phyloP scores from a whole-genome alignment of 2,329 filamentous ascomycete genomes.

The Fusarium coicis region DNA sequence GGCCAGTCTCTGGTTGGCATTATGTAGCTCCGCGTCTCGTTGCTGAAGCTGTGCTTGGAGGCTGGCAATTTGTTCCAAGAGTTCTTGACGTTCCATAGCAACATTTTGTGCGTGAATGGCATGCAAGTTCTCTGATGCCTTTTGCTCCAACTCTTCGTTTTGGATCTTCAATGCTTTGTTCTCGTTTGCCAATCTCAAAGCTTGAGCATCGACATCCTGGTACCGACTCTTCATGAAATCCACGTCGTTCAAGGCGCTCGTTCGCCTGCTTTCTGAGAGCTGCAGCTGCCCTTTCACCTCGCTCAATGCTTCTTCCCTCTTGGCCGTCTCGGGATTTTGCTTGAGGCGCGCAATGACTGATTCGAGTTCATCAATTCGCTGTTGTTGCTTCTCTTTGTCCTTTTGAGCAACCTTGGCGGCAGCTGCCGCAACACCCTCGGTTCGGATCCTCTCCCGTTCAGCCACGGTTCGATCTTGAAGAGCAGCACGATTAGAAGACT shows the following conservation, averaged over 20 bases:
- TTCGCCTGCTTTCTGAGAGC: slow-evolving; percentile 54
- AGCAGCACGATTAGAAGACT: slow-evolving; percentile 60
- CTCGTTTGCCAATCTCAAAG: slow-evolving; percentile 57
- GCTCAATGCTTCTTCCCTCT: slow-evolving; percentile 49
- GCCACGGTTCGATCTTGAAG: slow-evolving; percentile 62
- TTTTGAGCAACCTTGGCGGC: slow-evolving; percentile 43
- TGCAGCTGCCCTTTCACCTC: slow-evolving; percentile 52
- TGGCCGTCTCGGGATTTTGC: slow-evolving; percentile 31
- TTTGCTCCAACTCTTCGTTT: slow-evolving; percentile 54
- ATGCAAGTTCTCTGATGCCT: slow-evolving; percentile 57
- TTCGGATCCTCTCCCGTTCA: slow-evolving; percentile 58
- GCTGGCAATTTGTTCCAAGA: slow-evolving; percentile 54
- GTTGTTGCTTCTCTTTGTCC: slow-evolving; percentile 52
- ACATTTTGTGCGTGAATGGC: slow-evolving; percentile 60
- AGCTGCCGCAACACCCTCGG: slow-evolving; percentile 47
- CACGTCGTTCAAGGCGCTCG: slow-evolving; percentile 58
- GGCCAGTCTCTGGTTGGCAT: slow-evolving; percentile 60
- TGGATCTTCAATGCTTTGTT: slow-evolving; percentile 58
- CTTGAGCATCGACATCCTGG: slow-evolving; percentile 64
- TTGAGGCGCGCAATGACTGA: slow-evolving; percentile 46
- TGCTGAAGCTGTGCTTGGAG: slow-evolving; percentile 58
- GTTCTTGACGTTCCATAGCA: slow-evolving; percentile 48
- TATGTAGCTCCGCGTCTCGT: slow-evolving; percentile 61
- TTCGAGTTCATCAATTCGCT: slow-evolving; percentile 53
- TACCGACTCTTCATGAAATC: slow-evolving; percentile 70